phyloP scores from a whole-genome alignment of 2,329 filamentous ascomycete genomes.

The Fonsecaea nubica region DNA sequence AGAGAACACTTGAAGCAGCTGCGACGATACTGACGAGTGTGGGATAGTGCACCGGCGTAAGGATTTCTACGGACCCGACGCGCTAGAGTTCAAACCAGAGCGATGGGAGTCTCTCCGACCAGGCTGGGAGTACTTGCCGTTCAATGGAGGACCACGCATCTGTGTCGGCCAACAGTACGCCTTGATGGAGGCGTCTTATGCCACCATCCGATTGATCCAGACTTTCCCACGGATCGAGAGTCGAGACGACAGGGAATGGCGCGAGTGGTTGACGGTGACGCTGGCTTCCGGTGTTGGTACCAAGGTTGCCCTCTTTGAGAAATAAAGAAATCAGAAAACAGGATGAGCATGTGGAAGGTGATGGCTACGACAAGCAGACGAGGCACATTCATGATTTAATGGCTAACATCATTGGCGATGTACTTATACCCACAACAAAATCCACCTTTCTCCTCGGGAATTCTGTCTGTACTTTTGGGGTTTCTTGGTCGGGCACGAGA shows the following conservation, averaged over 20 bases:
- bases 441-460: background rate
- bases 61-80: conserved; percentile 44
- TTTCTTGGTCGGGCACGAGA: background rate
- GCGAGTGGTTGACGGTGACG: conserved; percentile 81
- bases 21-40: background rate
- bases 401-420: background rate
- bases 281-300: conserved; percentile 79
- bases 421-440: background rate
- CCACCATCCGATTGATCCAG: conserved; percentile 75
- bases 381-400: background rate
- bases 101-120: conserved; percentile 45
- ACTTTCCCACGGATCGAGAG: conserved; percentile 68
- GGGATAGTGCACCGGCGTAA: conserved; percentile 42
- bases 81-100: conserved; percentile 46
- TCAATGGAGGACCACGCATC: conserved; percentile 42
- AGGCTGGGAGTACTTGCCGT: conserved; percentile 47
- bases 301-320: conserved; percentile 37
- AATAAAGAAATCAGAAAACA: conserved; percentile 18
- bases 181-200: conserved; percentile 72
- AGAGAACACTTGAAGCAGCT: background rate
- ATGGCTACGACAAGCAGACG: background rate
- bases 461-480: background rate
- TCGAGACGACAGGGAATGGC: conserved; percentile 37
- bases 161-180: conserved; percentile 74
- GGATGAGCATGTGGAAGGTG: background rate